Conservation (phyloP, 2,329 filamentous ascomycete species). For the Fusarium oligoseptatum region DNA sequence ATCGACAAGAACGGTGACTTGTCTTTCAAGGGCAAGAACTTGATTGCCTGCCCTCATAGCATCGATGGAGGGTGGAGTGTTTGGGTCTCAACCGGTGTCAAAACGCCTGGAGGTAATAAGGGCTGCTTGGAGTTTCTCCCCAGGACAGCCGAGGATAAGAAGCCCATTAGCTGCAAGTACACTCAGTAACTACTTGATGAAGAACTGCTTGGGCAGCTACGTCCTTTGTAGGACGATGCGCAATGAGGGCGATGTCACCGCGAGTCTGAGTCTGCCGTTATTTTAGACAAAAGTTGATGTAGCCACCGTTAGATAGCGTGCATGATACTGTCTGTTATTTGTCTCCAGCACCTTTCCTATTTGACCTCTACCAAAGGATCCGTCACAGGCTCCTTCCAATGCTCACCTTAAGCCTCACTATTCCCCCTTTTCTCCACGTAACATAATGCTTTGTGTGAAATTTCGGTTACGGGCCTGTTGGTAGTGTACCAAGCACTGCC, state of each 20-base stretch:
- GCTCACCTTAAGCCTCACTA: neutral
- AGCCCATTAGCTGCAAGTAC: conserved; percentile 53
- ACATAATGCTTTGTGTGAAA: neutral
- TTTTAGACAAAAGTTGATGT: neutral
- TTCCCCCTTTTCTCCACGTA: neutral
- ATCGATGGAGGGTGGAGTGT: conserved; percentile 58
- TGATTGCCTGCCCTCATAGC: conserved; percentile 56
- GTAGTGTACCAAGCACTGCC: neutral
- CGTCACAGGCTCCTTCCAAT: neutral
- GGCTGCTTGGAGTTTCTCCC: conserved; percentile 53
- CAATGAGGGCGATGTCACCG: neutral
- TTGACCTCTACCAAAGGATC: neutral
- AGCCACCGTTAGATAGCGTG: neutral
- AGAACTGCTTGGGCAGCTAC: neutral
- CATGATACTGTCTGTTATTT: neutral
- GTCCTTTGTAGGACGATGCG: neutral
- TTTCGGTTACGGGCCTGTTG: neutral
- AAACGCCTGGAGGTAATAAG: conserved; percentile 51
- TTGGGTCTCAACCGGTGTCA: conserved; percentile 49
- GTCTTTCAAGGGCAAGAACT: conserved; percentile 55
- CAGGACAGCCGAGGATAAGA: conserved; percentile 41
- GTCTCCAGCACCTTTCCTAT: neutral
- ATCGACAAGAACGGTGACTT: conserved; percentile 59
- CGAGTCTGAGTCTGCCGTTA: neutral
- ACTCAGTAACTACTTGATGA: neutral